Evolutionary conservation across 768 basidiomycete species (phyloP).

Genomic region (Thelephora ganbajun): DNA sequence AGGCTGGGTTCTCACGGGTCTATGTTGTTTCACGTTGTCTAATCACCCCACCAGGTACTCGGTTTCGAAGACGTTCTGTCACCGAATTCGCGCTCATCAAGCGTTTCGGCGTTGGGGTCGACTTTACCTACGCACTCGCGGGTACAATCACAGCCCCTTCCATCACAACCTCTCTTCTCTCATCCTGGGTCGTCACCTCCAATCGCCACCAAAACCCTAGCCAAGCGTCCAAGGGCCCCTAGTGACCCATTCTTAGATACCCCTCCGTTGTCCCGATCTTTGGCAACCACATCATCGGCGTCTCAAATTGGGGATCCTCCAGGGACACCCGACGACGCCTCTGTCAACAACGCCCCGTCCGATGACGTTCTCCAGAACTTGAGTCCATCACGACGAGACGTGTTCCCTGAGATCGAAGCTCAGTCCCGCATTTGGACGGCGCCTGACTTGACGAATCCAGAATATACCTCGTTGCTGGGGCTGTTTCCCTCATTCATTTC

Average conservation of each 20-base stretch:
- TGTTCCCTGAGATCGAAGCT: slow-evolving; percentile 23
- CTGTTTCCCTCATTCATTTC: slow-evolving; percentile 72
- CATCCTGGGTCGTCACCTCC: slow-evolving; percentile 8
- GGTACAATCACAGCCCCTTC: slow-evolving; percentile 41
- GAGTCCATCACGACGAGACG: not conserved
- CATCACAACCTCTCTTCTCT: slow-evolving; percentile 17
- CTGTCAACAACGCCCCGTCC: slow-evolving; percentile 4
- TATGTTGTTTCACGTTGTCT: slow-evolving; percentile 9
- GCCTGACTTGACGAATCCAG: slow-evolving; percentile 67
- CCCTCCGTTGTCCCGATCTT: slow-evolving; percentile 43
- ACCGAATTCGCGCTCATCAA: slow-evolving; percentile 14
- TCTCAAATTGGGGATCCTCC: not conserved
- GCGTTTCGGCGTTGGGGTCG: slow-evolving; percentile 13
- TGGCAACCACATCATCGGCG: slow-evolving; percentile 19
- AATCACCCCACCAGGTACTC: slow-evolving; percentile 27
- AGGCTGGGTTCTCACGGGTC: slow-evolving; percentile 23
- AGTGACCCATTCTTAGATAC: slow-evolving; percentile 75
- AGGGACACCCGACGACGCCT: not conserved
- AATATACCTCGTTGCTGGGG: slow-evolving; percentile 50
- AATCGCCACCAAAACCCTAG: slow-evolving; percentile 29
- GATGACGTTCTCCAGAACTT: slow-evolving; percentile 1
- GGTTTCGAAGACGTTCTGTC: slow-evolving; percentile 61
- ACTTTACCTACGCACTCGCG: slow-evolving; percentile 34
- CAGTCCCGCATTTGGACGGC: slow-evolving; percentile 70
- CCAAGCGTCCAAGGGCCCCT: slow-evolving; percentile 58